Evolutionary conservation across 495 filamentous ascomycete genomes (phyloP), one percentile per base, ranked within the genome.

Genomic region (Talaromyces wortmannii): DNA sequence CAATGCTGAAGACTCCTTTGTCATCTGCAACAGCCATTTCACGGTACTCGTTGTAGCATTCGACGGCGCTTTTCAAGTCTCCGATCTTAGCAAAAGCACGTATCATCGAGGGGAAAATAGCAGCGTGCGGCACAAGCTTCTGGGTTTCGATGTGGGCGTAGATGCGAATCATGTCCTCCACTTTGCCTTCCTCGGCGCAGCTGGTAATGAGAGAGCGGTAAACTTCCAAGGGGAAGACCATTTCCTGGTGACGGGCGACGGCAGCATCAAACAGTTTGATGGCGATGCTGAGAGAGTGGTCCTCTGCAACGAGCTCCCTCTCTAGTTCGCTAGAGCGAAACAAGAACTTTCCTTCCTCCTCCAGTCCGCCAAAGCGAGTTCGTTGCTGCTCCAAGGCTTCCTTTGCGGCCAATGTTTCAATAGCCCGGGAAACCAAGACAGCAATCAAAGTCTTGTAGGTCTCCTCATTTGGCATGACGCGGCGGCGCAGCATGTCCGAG

Each of bases 41-140:
- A 63, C 88, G 90, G 77, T 97, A 98, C 68, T 92, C 90, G 59
- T 95, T 89, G 72, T 95, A 97, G 72, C 89, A 90, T 62, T 97
- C 94, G 10, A 96, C 86, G n/a, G 90, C 95, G 58, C 88, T 92
- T 62, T 78, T 75, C 40, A 97, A 76, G 62, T 98, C 90, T 13
- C 90, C 85, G 5, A 78, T 78, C 31, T 79, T 79, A 45, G 88
- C 91, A 63, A 96, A 97, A 0, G 90, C 91, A 42, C 88, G 82
- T 63, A 98, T 97, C 89, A 98, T 95, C 12, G 84, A 79, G 2
- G 90, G 83, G 70, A 95, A 96, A 33, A 91, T 91, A 43, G 86
- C 83, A 16, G 89, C 84, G 57, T 82, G 83, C 0, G 92, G 88
- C 12, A 78, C 78, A 18, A 91, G 79, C 52, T 82, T 83, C 52